Conservation (phyloP, 192 early-diverging fungal species). For the Geranomyces variabilis region DNA sequence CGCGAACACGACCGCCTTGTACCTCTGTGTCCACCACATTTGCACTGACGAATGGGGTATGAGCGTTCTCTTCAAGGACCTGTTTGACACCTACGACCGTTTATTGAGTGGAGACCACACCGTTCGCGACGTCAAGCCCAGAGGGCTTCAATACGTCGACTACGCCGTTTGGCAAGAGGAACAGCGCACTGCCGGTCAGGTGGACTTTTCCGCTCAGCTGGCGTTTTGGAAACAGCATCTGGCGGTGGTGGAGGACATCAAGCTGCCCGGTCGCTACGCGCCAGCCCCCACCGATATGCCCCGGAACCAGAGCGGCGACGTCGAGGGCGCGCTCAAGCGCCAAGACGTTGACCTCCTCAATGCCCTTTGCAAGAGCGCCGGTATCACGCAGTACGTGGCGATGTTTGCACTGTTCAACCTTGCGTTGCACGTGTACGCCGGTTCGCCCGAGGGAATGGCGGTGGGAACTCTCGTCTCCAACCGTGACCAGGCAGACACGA, state of each 20-base stretch:
- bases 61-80: neutral
- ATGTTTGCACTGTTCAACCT: slow-evolving; percentile 2
- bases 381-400: neutral
- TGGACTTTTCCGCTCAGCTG: neutral
- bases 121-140: neutral
- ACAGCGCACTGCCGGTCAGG: neutral
- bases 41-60: slow-evolving; percentile 1
- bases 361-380: neutral
- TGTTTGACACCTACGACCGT: slow-evolving; percentile 5
- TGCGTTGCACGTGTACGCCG: neutral
- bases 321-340: neutral
- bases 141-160: slow-evolving; percentile 21
- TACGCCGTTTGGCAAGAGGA: slow-evolving; percentile 11
- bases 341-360: neutral
- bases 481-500: neutral
- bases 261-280: neutral
- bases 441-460: slow-evolving; percentile 7
- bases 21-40: slow-evolving; percentile 18
- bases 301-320: neutral
- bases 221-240: neutral
- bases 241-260: neutral
- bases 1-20: neutral
- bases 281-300: neutral
- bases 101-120: neutral
- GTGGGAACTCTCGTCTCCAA: neutral